These are phyloP conservation scores for Venturia effusa DNA, from an alignment of 2,329 filamentous ascomycete genomes.

Conservation along the genomic window DNA sequence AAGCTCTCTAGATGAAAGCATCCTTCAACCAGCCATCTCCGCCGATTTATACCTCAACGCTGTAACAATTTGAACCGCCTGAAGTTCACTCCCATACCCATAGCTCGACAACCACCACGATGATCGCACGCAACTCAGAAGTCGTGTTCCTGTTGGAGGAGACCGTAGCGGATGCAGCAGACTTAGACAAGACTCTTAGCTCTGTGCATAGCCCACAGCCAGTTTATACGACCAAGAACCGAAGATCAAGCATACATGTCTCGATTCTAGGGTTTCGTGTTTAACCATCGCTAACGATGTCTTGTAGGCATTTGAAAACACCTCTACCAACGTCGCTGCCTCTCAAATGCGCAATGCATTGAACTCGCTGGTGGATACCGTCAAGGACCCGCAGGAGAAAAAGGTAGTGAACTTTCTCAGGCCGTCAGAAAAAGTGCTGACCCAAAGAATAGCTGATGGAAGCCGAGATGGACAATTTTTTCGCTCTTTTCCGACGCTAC, in stretches of 20 bases:
- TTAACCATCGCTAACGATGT: slow-evolving; percentile 12
- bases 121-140: background rate
- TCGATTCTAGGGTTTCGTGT: background rate
- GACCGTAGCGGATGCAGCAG: background rate
- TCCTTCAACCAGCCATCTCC: background rate
- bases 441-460: slow-evolving; percentile 65
- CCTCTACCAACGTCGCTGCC: slow-evolving; percentile 92
- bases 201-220: background rate
- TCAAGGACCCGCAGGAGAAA: slow-evolving; percentile 63
- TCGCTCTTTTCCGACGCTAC: slow-evolving; percentile 94
- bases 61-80: background rate
- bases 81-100: background rate
- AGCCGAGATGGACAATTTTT: slow-evolving; percentile 99
- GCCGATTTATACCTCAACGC: background rate
- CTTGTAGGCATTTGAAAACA: slow-evolving; percentile 94
- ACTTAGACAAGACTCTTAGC: background rate
- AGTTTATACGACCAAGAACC: background rate
- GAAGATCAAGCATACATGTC: slow-evolving; percentile 8
- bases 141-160: background rate
- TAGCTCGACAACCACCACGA: background rate
- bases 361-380: slow-evolving; percentile 83
- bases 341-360: slow-evolving; percentile 98
- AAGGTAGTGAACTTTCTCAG: slow-evolving; percentile 49
- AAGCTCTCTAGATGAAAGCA: background rate
- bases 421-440: slow-evolving; percentile 8